phyloP scores from a whole-genome alignment of 2,329 filamentous ascomycete genomes.

The Keithomyces neogunnii region DNA sequence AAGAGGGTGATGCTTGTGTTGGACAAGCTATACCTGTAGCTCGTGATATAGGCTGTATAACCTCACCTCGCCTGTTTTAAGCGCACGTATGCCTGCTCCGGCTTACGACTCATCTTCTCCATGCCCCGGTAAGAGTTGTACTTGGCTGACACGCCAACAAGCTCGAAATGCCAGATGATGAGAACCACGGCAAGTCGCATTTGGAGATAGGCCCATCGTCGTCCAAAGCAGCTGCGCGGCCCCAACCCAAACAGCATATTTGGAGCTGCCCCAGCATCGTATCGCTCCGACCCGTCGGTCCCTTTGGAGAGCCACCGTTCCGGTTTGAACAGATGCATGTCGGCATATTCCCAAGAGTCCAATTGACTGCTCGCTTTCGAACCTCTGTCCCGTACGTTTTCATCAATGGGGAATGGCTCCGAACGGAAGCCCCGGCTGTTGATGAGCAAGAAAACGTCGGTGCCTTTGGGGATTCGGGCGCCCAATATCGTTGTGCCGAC shows the following conservation, averaged over 20 bases:
- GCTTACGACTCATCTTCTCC: too few species aligned
- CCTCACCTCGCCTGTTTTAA: too few species aligned
- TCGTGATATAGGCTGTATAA: too few species aligned
- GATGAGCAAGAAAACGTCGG: conserved; percentile 18
- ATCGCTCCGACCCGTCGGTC: conserved; percentile 12
- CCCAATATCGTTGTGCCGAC: conserved; percentile 26
- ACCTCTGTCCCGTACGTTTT: conserved; percentile 15
- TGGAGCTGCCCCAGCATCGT: conserved; percentile 25
- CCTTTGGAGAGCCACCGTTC: conserved; percentile 26
- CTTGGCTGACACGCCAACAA: conserved; percentile 1
- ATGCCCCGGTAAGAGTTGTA: too few species aligned
- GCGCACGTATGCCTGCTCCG: too few species aligned
- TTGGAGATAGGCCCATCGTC: conserved; percentile 26
- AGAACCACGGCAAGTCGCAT: conserved; percentile 26
- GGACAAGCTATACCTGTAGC: too few species aligned
- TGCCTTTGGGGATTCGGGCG: conserved; percentile 23
- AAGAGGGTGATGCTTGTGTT: too few species aligned
- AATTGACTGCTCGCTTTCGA: conserved; percentile 15
- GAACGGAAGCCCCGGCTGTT: conserved; percentile 20
- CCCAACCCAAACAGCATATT: conserved; percentile 27
- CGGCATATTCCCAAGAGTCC: conserved; percentile 20
- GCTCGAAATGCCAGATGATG: conserved; percentile 30
- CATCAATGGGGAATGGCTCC: conserved; percentile 11
- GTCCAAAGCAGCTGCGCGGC: conserved; percentile 29
- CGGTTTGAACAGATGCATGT: conserved; percentile 23